phyloP scores from a whole-genome alignment of 257 asterid species.

The Asclepias syriaca region DNA sequence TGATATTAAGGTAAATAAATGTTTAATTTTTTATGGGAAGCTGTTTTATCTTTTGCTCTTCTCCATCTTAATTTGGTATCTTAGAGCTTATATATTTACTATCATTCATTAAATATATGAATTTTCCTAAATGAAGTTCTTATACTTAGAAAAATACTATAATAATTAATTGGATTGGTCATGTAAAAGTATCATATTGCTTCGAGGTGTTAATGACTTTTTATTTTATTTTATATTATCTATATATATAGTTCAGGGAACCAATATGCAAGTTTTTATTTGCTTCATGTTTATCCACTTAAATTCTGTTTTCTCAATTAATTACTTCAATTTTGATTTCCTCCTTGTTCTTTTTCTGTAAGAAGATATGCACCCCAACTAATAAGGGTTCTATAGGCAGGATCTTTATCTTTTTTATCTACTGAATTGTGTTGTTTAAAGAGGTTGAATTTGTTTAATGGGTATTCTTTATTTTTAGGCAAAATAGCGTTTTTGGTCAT shows the following conservation, averaged over 20 bases:
- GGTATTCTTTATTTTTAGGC: not conserved
- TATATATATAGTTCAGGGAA: not conserved
- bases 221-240: not conserved
- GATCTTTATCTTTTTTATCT: not conserved
- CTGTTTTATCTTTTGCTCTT: not conserved
- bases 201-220: not conserved
- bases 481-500: too few species aligned
- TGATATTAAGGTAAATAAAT: conserved; percentile 59
- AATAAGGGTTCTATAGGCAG: not conserved
- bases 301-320: not conserved
- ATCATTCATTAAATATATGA: not conserved
- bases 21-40: not conserved
- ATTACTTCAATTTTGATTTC: not conserved
- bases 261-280: not conserved
- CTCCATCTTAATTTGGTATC: not conserved
- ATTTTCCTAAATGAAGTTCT: not conserved
- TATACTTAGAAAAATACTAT: not conserved
- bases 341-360: not conserved
- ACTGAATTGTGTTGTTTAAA: not conserved
- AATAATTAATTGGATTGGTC: not conserved
- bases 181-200: not conserved
- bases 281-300: not conserved
- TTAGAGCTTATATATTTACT: not conserved
- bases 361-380: not conserved
- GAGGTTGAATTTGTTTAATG: not conserved